These are phyloP conservation scores for Trichoderma lentiforme DNA, from an alignment of 2,329 filamentous ascomycete species.

Conservation along the genomic window DNA sequence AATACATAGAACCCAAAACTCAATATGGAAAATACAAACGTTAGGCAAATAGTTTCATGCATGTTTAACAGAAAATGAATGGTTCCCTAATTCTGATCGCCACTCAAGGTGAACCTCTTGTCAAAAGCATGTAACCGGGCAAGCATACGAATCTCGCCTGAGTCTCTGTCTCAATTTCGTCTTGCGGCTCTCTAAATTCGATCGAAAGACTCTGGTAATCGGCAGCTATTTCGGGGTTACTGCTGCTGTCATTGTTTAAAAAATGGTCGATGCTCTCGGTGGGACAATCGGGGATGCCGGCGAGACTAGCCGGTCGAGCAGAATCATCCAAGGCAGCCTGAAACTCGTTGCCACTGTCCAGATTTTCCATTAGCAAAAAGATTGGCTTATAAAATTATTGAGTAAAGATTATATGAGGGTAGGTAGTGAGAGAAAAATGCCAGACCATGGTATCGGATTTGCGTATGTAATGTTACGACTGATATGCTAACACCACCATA, in stretches of 20 bases:
- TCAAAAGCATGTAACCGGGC: background rate
- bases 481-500: no score
- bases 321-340: background rate
- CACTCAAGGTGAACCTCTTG: background rate
- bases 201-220: background rate
- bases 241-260: background rate
- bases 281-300: background rate
- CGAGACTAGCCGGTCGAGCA: fast-evolving
- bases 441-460: no score
- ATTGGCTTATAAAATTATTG: no score
- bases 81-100: background rate
- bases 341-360: background rate
- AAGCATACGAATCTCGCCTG: slow-evolving; percentile 24
- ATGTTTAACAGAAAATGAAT: no score
- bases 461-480: background rate
- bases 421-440: no score
- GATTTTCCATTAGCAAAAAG: background rate
- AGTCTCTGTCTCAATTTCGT: background rate
- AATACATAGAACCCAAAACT: no score
- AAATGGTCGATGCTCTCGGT: background rate
- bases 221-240: background rate
- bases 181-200: background rate
- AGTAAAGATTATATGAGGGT: no score
- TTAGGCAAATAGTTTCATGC: no score
- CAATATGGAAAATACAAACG: no score